Percentiles rank a stretch among this genome's conserved stretches.
Conservation (phyloP, 768 basidiomycete species). For the Panaeolus papilionaceus region DNA sequence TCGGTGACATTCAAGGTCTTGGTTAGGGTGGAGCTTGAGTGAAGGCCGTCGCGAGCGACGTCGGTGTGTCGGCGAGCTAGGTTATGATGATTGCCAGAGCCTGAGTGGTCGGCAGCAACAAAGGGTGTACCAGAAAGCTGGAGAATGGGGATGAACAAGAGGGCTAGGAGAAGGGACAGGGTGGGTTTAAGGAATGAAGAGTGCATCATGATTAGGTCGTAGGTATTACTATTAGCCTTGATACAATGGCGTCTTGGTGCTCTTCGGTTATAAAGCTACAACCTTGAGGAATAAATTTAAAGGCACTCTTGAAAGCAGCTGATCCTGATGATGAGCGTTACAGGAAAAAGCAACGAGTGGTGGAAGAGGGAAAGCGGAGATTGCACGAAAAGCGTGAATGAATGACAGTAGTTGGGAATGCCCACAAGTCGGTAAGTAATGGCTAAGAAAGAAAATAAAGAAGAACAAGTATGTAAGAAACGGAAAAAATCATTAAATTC, state of each 20-base stretch:
- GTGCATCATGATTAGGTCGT: constrained; percentile 21
- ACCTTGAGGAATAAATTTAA: background rate
- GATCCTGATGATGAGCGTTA: too few relatives aligned
- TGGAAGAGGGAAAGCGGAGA: constrained; percentile 1
- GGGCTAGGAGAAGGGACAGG: constrained; percentile 29
- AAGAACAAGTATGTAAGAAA: background rate
- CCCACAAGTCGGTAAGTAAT: background rate
- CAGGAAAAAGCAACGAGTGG: too few relatives aligned
- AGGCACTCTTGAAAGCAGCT: background rate
- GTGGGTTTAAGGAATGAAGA: constrained; percentile 24
- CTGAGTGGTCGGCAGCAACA: constrained; percentile 5
- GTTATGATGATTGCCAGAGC: constrained; percentile 16
- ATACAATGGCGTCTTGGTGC: background rate
- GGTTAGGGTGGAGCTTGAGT: background rate
- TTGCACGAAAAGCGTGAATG: constrained; percentile 2
- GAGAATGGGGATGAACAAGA: constrained; percentile 19
- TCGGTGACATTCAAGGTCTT: constrained; percentile 7
- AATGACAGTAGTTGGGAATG: background rate
- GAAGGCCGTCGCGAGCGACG: background rate
- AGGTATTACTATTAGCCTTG: background rate
- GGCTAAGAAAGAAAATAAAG: background rate
- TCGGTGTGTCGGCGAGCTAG: constrained; percentile 11
- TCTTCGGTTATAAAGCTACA: background rate
- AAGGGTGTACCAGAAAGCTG: constrained; percentile 3
- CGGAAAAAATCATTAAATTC: background rate